Base-by-base conservation (phyloP, 2,329 filamentous ascomycete genomes). In the Penicillium sp. region DNA sequence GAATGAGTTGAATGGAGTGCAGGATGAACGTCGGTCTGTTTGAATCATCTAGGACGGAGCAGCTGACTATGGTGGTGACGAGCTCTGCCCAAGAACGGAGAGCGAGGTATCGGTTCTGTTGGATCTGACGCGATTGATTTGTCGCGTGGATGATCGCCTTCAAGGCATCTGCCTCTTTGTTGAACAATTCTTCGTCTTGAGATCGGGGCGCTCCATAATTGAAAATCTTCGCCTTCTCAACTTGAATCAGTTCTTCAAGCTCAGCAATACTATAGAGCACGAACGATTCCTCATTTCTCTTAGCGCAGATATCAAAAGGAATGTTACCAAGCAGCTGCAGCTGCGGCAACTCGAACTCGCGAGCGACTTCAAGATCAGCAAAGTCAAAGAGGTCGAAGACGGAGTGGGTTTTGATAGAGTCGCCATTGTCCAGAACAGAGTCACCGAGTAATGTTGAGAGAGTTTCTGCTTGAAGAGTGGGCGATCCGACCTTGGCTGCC, bases 331-430 rank as follows among this genome's bases (percentile, higher is more conserved):
- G 88, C 59, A 84, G 84, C 41, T 79, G 75, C 21, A 90, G 77
- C 5, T 79, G 72, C 3, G 86, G 85, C 2, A 83, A 73, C 2
- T 82, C 69, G 44, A 76, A 67, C 13, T 74, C 69, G 56, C 74
- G 72, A 1, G 77, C 74, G 39, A 87, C 79, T 48, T 84, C 81
- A 11, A 89, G 74, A 59, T 90, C 87, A 71, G 95, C 84, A 68
- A 98, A 98, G 75, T 99, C 95, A 67, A 96, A 95, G 22, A 98
- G 82, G 63, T 97, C 92, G 68, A 98, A 96, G 7, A 98, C 84
- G 3, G 90, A 92, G 1, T 88, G 83, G 56, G 91, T 89, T 27
- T 80, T 77, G 37, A 89, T 79, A 5, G 86, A 79, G 53, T 90
- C 84, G 48, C 88, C 87, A 57, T 85, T 85, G 19, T 86, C 79